Conservation (phyloP, 1,284 basidiomycete genomes). For the Tylopilus sp. region DNA sequence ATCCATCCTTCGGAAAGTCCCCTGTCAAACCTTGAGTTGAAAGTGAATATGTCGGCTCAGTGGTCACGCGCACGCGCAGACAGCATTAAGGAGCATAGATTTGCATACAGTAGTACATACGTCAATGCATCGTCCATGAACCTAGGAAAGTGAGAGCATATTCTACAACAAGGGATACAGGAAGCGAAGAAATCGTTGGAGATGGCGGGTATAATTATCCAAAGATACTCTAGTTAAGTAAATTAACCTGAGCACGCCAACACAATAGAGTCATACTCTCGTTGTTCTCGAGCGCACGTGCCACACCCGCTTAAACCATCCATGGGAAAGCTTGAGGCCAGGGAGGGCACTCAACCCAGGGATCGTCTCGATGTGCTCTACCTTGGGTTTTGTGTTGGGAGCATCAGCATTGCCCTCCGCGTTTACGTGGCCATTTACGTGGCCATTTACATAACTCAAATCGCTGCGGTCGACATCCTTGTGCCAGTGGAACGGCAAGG, state of each 20-base stretch:
- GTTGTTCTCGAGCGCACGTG: conserved; percentile 40
- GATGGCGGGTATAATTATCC: neutral
- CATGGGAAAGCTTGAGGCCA: conserved; percentile 38
- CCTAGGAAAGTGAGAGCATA: conserved; percentile 5
- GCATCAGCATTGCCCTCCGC: neutral
- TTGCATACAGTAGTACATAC: conserved; percentile 4
- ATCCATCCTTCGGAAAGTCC: conserved; percentile 56
- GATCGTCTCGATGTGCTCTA: conserved; percentile 35
- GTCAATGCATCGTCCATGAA: neutral
- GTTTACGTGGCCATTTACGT: neutral
- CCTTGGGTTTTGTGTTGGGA: conserved; percentile 15
- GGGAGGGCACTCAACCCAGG: conserved; percentile 37
- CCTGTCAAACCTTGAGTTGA: conserved; percentile 4
- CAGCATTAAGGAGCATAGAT: conserved; percentile 11
- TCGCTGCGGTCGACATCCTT: conserved; percentile 47
- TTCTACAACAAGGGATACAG: conserved; percentile 11
- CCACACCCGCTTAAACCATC: conserved; percentile 45
- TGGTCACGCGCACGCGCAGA: neutral
- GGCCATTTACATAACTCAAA: conserved; percentile 35
- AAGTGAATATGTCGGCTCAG: neutral
- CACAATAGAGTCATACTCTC: conserved; percentile 27
- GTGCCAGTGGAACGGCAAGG: conserved; percentile 55
- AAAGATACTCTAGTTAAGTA: conserved; percentile 20
- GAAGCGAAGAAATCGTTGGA: neutral
- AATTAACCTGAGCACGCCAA: neutral